Percentiles rank a stretch among this genome's conserved stretches.
These are phyloP conservation scores for Mucor mucedo DNA, from an alignment of 371 early-diverging fungal genomes.

Conservation along the genomic window DNA sequence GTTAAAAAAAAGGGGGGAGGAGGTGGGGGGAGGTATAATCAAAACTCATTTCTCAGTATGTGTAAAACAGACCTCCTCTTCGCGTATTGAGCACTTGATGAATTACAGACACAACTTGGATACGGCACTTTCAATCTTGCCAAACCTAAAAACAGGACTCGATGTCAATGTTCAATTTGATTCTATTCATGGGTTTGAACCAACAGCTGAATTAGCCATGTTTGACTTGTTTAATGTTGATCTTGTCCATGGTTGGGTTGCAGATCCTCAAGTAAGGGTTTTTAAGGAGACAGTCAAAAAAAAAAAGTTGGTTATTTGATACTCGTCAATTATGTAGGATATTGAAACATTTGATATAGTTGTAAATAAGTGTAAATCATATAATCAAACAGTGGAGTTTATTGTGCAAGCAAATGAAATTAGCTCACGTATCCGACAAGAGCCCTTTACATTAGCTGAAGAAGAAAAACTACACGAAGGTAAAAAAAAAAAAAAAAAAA, in stretches of 20 bases:
- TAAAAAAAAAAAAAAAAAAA: conserved; percentile 1
- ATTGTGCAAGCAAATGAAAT: conserved; percentile 72
- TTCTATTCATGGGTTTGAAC: conserved; percentile 78
- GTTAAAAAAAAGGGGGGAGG: too few relatives aligned
- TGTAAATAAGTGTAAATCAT: conserved; percentile 62
- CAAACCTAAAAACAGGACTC: conserved; percentile 56
- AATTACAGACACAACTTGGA: conserved; percentile 36
- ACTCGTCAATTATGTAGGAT: conserved; percentile 12
- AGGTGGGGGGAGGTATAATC: too few relatives aligned
- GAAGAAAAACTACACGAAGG: conserved; percentile 42
- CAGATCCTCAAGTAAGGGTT: conserved; percentile 61
- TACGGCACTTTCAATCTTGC: conserved; percentile 55
- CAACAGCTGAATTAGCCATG: conserved; percentile 73
- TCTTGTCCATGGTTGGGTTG: conserved; percentile 92
- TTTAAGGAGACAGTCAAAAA: background rate
- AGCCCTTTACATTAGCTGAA: conserved; percentile 19
- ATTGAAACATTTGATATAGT: conserved; percentile 60
- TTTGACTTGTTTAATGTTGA: conserved; percentile 83
- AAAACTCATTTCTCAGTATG: background rate
- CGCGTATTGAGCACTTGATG: background rate
- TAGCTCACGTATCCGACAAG: conserved; percentile 33
- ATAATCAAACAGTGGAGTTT: conserved; percentile 82
- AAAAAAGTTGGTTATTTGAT: background rate
- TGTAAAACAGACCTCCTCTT: background rate
- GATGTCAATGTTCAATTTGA: conserved; percentile 89